These are phyloP conservation scores for Hordeum vulgare DNA, from an alignment of 176 grass and related monocot species.

Conservation along the genomic window MorexV3_pseudomolecules_assembly NC_058519.1:198193157-198193656, in stretches of 20 bases:
- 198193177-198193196: conserved; percentile 27
- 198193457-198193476: too few species aligned
- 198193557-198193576: conserved; percentile 23
- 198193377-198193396: conserved; percentile 49
- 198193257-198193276: conserved; percentile 33
- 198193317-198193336: conserved; percentile 38
- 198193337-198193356: neutral
- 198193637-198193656: neutral
- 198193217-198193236: conserved; percentile 31
- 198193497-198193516: conserved; percentile 41
- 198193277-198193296: conserved; percentile 51
- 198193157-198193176: neutral
- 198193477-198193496: conserved; percentile 1
- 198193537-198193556: conserved; percentile 43
- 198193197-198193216: conserved; percentile 40
- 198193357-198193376: conserved; percentile 5
- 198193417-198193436: neutral
- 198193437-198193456: neutral
- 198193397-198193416: conserved; percentile 34
- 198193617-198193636: neutral
- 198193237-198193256: conserved; percentile 25
- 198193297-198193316: conserved; percentile 39
- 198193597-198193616: conserved; percentile 26
- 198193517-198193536: conserved; percentile 39
- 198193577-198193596: conserved; percentile 41